Base-by-base conservation (phyloP, 352 stramenopile species). In the Thalassiosira mediterranea region DNA sequence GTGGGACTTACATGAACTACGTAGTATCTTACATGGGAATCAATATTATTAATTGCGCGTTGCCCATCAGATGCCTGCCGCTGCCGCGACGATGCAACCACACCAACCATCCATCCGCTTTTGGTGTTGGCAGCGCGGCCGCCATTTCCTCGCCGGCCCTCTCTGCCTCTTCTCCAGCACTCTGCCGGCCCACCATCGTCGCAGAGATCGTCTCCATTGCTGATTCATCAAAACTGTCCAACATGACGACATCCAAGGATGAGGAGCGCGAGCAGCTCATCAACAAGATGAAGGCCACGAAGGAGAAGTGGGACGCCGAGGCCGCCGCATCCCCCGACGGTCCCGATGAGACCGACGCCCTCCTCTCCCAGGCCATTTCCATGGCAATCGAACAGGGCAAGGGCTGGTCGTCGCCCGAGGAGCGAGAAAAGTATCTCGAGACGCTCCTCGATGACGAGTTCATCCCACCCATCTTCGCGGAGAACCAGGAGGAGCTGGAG, bases 361-460 rank as follows among this genome's bases (percentile, higher is more conserved):
- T 93, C 11, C 72, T 93, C n/a, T 83, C 85, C 25, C 58, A 92
- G 69, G 88, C 88, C 1, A 92, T 94, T 51, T 71, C 81, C 38
- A 80, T 92, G 78, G 86, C 88, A 13, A 76, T 94, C 26, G 42
- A 87, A 31, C 76, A 92, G 52, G 88, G 88, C 17, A 90, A 88
- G 63, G 88, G 88, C 44, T 94, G 88, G 88, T 48, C 66, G 32
- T 79, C 73, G 47, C 72, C 78, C 13, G 84, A 65, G 26, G 86
- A 94, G 78, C 81, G 87, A 38, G 84, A 92, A 76, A 84, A 64
- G 23, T 94, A 94, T 60, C 65, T 94, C 49, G 73, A 90, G 47
- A 81, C 76, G 47, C 75, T 94, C 15, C 66, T 90, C 29, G 88
- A 94, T 63, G 88, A 94, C 64, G 88, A 94, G 63, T 91, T 86